Conservation (phyloP, 2,329 filamentous ascomycete species). For the Fusarium begoniae region DNA sequence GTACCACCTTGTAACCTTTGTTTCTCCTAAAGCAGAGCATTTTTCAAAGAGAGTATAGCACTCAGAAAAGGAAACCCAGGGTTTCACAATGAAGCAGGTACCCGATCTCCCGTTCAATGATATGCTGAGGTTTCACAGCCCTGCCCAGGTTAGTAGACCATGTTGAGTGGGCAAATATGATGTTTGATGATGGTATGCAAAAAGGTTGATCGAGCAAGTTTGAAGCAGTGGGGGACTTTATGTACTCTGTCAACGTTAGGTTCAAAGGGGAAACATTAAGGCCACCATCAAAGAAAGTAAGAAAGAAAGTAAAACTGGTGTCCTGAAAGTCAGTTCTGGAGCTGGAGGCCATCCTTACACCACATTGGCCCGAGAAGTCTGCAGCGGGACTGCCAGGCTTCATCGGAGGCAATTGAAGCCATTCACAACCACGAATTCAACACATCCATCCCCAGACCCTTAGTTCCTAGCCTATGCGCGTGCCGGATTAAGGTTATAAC, state of each 20-base stretch:
- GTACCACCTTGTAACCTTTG: constrained; percentile 37
- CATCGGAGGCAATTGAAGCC: not conserved
- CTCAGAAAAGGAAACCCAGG: not conserved
- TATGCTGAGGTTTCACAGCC: not conserved
- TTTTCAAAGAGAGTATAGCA: not conserved
- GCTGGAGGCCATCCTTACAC: not conserved
- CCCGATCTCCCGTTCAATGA: not conserved
- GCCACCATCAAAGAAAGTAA: not conserved
- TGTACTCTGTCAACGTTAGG: not conserved
- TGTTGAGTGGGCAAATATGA: not conserved
- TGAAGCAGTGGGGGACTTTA: not conserved
- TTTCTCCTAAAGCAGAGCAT: constrained; percentile 42
- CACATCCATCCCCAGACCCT: not conserved
- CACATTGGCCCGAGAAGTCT: not conserved
- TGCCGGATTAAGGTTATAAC: not conserved
- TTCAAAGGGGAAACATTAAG: not conserved
- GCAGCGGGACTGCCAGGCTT: not conserved
- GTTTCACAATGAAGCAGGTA: not conserved
- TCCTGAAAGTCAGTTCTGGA: not conserved
- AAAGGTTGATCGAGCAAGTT: not conserved
- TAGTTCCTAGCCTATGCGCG: not conserved
- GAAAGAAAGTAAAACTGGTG: not conserved
- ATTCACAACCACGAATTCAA: not conserved
- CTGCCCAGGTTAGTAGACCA: not conserved
- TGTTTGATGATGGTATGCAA: not conserved